Evolutionary conservation across 495 filamentous ascomycete species (phyloP), one percentile per base, ranked within the genome.

Genomic region (Podospora pseudocomata): DNA sequence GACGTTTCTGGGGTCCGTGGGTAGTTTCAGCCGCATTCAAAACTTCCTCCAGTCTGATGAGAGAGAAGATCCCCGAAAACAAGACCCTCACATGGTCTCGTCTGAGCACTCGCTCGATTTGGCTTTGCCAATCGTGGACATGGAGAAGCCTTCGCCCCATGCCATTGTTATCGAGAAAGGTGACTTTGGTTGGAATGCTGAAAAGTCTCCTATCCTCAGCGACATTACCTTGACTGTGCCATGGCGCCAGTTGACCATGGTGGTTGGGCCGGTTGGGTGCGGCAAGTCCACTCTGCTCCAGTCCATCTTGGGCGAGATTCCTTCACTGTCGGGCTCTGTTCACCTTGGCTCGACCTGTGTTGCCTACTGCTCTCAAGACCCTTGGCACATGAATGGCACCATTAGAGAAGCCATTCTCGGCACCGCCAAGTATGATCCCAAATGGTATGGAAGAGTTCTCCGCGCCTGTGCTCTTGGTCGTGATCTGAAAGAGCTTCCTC

Each of bases 281-380:
- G 88, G 88, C 5, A 90, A 90, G 67, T 83, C 85, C 3, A 86
- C 85, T 2, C 67, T 91, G 13, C 73, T 91, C 26, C 85, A 84
- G 59, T 81, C 82, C 6, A 67, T 91, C 18, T 80, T 89, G 0
- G 86, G 87, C 23, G 88, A 91, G 68, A 75, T 85, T 2, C 79
- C 80, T 67, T 83, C 55, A 66, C 49, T 69, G 6, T 55, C 44
- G 80, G 74, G 81, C 72, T 26, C 80, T 2, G 66, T 75, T 44
- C 63, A 53, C 0, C 44, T 73, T 0, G 65, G 68, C 2, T 68
- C 70, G 16, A 74, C 68, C 19, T 76, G 74, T 63, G 64, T 77
- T 27, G 75, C 75, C 18, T 80, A 76, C 67, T 80, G 76, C 69
- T 60, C 73, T 44, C 73, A 75, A 39, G 67, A 68, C 18, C 67